Evolutionary conservation across 2,329 filamentous ascomycete genomes (phyloP).

Genomic region (Ascochyta koolunga): DNA sequence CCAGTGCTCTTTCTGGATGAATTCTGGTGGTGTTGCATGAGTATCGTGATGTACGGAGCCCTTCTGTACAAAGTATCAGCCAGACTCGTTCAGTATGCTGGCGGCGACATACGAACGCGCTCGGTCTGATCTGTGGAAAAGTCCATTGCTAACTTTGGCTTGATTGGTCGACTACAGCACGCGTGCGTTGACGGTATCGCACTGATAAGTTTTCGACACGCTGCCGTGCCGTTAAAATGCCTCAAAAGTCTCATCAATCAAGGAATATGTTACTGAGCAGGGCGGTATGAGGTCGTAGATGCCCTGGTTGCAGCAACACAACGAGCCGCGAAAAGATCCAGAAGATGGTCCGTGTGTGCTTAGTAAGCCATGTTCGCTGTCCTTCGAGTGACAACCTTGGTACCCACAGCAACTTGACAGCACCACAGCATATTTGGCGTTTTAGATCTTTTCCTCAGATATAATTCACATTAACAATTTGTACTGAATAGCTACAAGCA

Average conservation of each 20-base stretch:
- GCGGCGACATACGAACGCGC: constrained; percentile 42
- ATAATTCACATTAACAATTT: too few species aligned
- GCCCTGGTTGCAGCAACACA: background rate
- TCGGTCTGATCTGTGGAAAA: constrained; percentile 32
- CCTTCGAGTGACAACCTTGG: too few species aligned
- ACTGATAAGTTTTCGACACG: constrained; percentile 3
- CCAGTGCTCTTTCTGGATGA: constrained; percentile 45
- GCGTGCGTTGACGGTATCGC: background rate
- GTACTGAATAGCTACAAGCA: too few species aligned
- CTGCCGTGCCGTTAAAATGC: background rate
- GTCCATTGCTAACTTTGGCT: constrained; percentile 25
- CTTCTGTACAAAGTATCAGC: constrained; percentile 27
- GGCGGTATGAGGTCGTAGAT: background rate
- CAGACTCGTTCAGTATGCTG: constrained; percentile 22
- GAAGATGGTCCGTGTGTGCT: background rate
- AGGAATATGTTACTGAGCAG: background rate
- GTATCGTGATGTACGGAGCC: constrained; percentile 45
- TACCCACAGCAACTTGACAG: too few species aligned
- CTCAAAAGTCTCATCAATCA: constrained; percentile 1
- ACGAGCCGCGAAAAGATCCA: background rate
- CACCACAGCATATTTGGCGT: too few species aligned
- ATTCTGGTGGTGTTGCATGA: constrained; percentile 44
- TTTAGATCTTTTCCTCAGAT: too few species aligned
- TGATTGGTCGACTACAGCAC: background rate
- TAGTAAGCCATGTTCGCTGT: too few species aligned